Evolutionary conservation across 148 eudicot species (phyloP).

Genomic region (Rhododendron henanense): DNA sequence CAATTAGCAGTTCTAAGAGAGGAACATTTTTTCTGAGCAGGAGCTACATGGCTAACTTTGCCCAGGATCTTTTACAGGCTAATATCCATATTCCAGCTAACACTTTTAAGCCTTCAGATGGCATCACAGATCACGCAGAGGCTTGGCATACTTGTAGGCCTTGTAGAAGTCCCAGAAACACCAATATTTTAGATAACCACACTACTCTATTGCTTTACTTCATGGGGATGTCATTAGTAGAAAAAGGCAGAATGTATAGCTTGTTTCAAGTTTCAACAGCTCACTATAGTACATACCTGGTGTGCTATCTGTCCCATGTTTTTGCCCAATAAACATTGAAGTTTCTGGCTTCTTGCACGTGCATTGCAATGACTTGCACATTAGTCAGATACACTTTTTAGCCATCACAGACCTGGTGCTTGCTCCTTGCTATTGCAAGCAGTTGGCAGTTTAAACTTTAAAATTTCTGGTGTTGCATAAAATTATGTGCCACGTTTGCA

Average conservation of each 20-base stretch:
- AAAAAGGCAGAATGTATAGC: background rate
- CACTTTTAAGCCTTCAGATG: constrained; percentile 4
- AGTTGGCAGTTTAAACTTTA: background rate
- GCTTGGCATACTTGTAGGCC: background rate
- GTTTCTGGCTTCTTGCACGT: background rate
- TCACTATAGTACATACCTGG: background rate
- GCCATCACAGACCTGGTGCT: background rate
- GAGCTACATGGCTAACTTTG: background rate
- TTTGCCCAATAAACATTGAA: background rate
- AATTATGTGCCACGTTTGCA: background rate
- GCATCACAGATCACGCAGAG: background rate
- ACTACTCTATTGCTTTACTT: background rate
- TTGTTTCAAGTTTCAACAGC: background rate
- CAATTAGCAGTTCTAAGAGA: background rate
- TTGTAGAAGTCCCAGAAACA: background rate
- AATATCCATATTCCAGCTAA: background rate
- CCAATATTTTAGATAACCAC: background rate
- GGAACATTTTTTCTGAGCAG: background rate
- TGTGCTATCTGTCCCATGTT: background rate
- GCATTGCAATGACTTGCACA: background rate
- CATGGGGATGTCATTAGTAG: background rate
- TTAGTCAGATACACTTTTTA: background rate
- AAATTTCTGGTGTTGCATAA: background rate
- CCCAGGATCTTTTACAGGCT: background rate
- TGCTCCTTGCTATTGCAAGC: background rate